Base-by-base conservation (phyloP, 2,329 filamentous ascomycete species). In the Falciphora oryzae region DNA sequence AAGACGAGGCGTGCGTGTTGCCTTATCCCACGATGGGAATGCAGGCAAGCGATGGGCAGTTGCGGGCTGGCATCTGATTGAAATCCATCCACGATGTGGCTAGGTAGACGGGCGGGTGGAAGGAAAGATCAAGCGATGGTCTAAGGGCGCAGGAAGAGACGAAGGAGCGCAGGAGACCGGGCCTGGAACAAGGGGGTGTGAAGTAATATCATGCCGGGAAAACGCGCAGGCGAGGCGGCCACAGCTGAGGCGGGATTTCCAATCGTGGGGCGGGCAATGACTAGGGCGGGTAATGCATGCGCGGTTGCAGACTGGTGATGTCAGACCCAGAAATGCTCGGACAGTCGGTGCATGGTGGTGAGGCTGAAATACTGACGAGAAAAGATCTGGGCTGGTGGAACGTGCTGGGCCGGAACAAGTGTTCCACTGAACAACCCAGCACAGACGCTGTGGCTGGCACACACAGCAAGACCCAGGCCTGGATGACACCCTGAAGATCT, bases 281-380 rank as follows among this genome's bases (percentile, higher is more conserved):
- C 44, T 53, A 28, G 57, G 57, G 27, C 57, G 57, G 25, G 25
- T 16, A 58, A n/a, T 53, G 16, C 18, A 53, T 18, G 22, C 44
- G 44, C 44, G 44, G 25, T 58, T 31, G 57, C 57, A 58, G 57
- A 58, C 28, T 58, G 57, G 57, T 58, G 57, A 58, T 58, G 57
- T 58, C 57, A 58, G 57, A 58, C 25, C 57, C 57, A 58, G 28
- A 29, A 28, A 27, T 1, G 25, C 25, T 16, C 14, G 28, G 57
- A 28, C 57, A 4, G 56, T 28, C 4, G 11, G 38, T 44, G 38
- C 18, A 22, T 53, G 44, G 22, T 16, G 38, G 13, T 58, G 57
- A 58, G 57, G 57, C 57, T 58, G 44, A n/a, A n/a, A 53, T n/a
- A 10, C 18, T 10, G 38, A 8, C 16, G 8, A 44, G 38, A 16